Conservation (phyloP, 352 stramenopile genomes). For the Saprolegnia diclina region DNA sequence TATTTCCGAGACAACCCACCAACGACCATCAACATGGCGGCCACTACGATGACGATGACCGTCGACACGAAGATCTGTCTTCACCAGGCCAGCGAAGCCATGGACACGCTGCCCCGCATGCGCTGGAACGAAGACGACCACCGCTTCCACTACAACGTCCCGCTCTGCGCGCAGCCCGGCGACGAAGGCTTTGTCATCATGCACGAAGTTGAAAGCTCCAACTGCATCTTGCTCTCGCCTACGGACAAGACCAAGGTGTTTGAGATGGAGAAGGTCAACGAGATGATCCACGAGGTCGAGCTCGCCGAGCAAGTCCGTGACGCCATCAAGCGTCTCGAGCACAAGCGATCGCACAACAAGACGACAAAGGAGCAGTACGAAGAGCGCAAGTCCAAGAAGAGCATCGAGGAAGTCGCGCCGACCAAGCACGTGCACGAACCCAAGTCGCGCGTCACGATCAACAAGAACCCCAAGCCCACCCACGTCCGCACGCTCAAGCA, state of each 20-base stretch:
- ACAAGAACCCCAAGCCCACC: neutral
- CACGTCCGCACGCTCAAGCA: slow-evolving; percentile 18
- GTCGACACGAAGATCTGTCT: slow-evolving; percentile 10
- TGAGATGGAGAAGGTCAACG: slow-evolving; percentile 72
- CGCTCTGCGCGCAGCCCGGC: slow-evolving; percentile 53
- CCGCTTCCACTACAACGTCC: slow-evolving; percentile 73
- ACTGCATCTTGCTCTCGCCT: slow-evolving; percentile 36
- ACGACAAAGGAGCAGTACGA: slow-evolving; percentile 24
- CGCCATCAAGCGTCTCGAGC: slow-evolving; percentile 52
- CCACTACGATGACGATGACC: slow-evolving; percentile 8
- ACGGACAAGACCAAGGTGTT: slow-evolving; percentile 54
- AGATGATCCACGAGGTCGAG: slow-evolving; percentile 66
- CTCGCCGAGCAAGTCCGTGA: slow-evolving; percentile 55
- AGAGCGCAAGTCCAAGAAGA: slow-evolving; percentile 17
- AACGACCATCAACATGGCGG: neutral
- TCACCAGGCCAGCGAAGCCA: neutral
- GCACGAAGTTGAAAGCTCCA: slow-evolving; percentile 40
- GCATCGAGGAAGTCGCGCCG: neutral
- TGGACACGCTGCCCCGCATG: slow-evolving; percentile 51
- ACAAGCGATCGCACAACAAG: slow-evolving; percentile 29
- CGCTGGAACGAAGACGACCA: slow-evolving; percentile 66
- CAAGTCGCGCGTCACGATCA: neutral
- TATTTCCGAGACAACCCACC: neutral
- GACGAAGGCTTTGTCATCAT: slow-evolving; percentile 59
- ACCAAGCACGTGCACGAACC: slow-evolving; percentile 2